phyloP scores from a whole-genome alignment of 768 basidiomycete genomes.

The Dictyophora rubrovolvata region DNA sequence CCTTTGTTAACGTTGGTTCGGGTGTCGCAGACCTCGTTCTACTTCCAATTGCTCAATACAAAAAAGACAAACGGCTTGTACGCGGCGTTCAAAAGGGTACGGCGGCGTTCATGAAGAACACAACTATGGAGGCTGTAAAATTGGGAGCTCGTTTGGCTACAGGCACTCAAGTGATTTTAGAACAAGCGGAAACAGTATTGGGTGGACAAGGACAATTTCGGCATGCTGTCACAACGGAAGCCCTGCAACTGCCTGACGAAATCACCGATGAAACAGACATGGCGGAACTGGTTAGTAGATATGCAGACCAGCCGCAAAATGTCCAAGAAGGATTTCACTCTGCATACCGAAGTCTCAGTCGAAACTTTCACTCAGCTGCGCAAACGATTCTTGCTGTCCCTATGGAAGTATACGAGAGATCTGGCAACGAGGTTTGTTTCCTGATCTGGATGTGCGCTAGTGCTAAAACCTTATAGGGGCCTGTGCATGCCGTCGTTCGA shows the following conservation, averaged over 20 bases:
- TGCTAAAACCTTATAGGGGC: conserved; percentile 44
- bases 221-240: conserved; percentile 55
- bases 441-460: conserved; percentile 7
- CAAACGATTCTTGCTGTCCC: conserved; percentile 98
- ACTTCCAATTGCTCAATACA: conserved; percentile 94
- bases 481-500: conserved; percentile 87
- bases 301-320: conserved; percentile 83
- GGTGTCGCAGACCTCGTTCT: conserved; percentile 94
- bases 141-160: conserved; percentile 90
- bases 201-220: conserved; percentile 57
- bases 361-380: conserved; percentile 85
- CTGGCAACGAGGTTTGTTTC: conserved; percentile 71
- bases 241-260: conserved; percentile 32
- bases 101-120: conserved; percentile 85
- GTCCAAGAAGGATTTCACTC: conserved; percentile 80
- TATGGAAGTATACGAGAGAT: conserved; percentile 96
- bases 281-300: conserved; percentile 66
- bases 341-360: conserved; percentile 82
- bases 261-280: conserved; percentile 34
- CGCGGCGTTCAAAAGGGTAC: conserved; percentile 93
- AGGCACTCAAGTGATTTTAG: conserved; percentile 94
- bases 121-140: conserved; percentile 91
- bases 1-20: conserved; percentile 93
- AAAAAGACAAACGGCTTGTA: conserved; percentile 88
- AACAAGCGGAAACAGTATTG: conserved; percentile 86